Evolutionary conservation across 225 moss, liverwort and hornwort genomes (phyloP), one percentile per base, ranked within the genome.

Genomic region (Polytrichum commune): DNA sequence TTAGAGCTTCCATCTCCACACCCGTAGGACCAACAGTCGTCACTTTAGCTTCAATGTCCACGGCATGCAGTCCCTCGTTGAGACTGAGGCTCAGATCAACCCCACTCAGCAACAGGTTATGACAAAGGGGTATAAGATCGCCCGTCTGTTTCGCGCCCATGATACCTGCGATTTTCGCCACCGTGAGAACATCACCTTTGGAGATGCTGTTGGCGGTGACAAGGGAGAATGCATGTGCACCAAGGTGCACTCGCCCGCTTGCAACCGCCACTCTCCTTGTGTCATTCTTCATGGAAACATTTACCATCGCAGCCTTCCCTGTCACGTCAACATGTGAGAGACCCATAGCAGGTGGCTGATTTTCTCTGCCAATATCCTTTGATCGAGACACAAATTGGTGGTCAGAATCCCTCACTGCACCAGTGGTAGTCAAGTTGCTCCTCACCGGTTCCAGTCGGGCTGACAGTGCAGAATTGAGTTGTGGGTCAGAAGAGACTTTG

Each of bases 1-100:
- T 91, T 63, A 97, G 89, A 54, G 97, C 97, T 78, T 97, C 97
- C 94, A 97, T 94, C 83, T 97, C 97, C 69, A 97, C 97, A 62
- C 94, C 97, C 29, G 92, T 94, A 7, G 90, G 84, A 54, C 97
- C 92, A 4, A 86, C 77, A 10, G 91, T 82, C 18, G 72, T 84
- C 64, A 90, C 94, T 63, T 84, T 64, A 28, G 94, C 94, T 76
- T 79, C 70, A 27, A 97, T 87, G 22, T 94, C 88, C 73, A 94
- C 91, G 22, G 92, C 87, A 61, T 84, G 76, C 29, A 78, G 53
- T 26, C 75, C 69, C 46, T 88, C 64, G 38, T 97, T 78, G 27
- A 97, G 82, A 61, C 76, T 69, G 69, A 93, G 68, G 54, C 68
- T 81, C 27, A 97, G 64, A 62, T 97, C 88, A 19, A 97, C 85